phyloP scores from a whole-genome alignment of 2,329 filamentous ascomycete genomes.

The Pyricularia sp. region DNA sequence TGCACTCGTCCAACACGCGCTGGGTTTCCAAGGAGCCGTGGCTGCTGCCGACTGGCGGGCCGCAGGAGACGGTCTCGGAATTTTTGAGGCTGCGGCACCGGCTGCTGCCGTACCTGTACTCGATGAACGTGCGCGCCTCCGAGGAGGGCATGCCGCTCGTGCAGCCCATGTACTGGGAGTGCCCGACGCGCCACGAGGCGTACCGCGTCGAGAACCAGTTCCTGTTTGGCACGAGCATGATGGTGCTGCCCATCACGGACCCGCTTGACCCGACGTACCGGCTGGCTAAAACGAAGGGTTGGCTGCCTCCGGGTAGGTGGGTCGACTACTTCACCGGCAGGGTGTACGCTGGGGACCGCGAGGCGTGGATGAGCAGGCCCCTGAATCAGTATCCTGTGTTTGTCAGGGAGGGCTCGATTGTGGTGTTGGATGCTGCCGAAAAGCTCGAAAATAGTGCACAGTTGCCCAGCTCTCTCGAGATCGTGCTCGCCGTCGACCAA shows the following conservation, averaged over 20 bases:
- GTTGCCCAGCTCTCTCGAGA: constrained; percentile 36
- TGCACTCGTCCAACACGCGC: constrained; percentile 47
- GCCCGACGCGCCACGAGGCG: constrained; percentile 39
- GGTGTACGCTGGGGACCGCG: constrained; percentile 47
- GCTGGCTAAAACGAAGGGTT: constrained; percentile 38
- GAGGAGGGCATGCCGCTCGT: constrained; percentile 40
- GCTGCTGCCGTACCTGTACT: constrained; percentile 51
- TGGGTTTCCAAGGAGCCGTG: constrained; percentile 57
- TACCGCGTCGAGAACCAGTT: constrained; percentile 50
- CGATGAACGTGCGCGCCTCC: constrained; percentile 39
- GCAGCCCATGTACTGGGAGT: constrained; percentile 55
- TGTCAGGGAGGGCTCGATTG: constrained; percentile 44
- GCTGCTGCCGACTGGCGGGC: constrained; percentile 36
- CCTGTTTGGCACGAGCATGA: constrained; percentile 45
- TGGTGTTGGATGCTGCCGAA: constrained; percentile 39
- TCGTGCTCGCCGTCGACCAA: constrained; percentile 35
- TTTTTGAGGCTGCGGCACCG: constrained; percentile 46
- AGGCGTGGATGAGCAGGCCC: constrained; percentile 39
- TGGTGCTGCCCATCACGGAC: constrained; percentile 46
- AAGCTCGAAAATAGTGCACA: constrained; percentile 34
- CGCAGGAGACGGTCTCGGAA: constrained; percentile 32
- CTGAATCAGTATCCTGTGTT: constrained; percentile 43
- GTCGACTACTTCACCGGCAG: constrained; percentile 50
- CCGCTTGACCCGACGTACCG: constrained; percentile 36
- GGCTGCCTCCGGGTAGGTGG: constrained; percentile 45